Evolutionary conservation across 176 grass and related monocot species (phyloP).

Genomic region (Echinochloa phyllopogon): DNA sequence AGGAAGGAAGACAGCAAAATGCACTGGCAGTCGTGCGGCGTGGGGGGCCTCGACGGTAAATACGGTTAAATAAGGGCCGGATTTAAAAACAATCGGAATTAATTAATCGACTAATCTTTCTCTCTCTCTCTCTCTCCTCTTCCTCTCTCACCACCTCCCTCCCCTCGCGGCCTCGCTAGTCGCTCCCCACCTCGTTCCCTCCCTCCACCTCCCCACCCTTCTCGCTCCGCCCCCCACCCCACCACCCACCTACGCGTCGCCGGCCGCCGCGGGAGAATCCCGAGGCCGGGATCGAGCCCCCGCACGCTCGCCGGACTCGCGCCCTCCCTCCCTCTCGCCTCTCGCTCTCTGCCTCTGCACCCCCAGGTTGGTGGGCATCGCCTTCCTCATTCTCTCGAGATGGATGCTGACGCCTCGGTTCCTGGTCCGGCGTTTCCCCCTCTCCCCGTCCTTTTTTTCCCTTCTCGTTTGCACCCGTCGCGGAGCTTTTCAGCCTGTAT

Average conservation of each 20-base stretch:
- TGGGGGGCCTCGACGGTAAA: constrained; percentile 12
- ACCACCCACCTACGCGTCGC: constrained; percentile 21
- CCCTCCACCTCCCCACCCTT: constrained; percentile 32
- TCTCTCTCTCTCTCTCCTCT: constrained; percentile 29
- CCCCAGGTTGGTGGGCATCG: constrained; percentile 38
- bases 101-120: constrained; percentile 32
- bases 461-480: neutral
- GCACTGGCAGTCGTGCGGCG: neutral
- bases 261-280: constrained; percentile 43
- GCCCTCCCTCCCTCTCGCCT: neutral
- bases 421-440: neutral
- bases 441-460: neutral
- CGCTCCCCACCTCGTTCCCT: constrained; percentile 42
- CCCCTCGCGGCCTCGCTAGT: constrained; percentile 20
- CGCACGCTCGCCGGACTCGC: constrained; percentile 16
- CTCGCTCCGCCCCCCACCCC: constrained; percentile 23
- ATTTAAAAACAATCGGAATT: constrained; percentile 25
- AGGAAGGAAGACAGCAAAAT: neutral
- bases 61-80: neutral
- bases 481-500: neutral
- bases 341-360: neutral
- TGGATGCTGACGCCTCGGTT: constrained; percentile 10
- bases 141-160: neutral
- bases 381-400: constrained; percentile 6
- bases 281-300: constrained; percentile 53